These are phyloP conservation scores for Lachancea quebecensis DNA, from an alignment of 805 yeast species.

Conservation along the genomic window DNA sequence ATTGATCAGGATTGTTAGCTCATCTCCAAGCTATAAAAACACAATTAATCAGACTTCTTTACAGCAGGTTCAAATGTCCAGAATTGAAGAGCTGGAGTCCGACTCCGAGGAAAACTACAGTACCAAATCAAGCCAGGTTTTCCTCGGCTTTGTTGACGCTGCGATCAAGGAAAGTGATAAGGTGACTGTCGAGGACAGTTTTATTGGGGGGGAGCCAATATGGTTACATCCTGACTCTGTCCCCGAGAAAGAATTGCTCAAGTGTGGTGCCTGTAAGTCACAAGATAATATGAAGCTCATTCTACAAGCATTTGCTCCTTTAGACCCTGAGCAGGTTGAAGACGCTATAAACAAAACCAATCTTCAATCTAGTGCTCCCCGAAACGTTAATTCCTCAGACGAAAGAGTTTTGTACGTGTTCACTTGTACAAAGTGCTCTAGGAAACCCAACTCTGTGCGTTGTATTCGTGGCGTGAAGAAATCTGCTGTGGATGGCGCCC, in stretches of 20 bases:
- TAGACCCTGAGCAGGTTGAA: constrained; percentile 37
- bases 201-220: constrained; percentile 72
- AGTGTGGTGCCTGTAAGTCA: constrained; percentile 59
- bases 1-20: neutral
- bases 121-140: constrained; percentile 34
- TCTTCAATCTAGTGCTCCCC: constrained; percentile 9
- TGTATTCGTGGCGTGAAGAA: constrained; percentile 71
- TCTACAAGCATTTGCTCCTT: constrained; percentile 74
- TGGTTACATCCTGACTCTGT: constrained; percentile 60
- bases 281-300: constrained; percentile 52
- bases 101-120: constrained; percentile 22
- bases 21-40: neutral
- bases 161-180: constrained; percentile 43
- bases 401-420: constrained; percentile 80
- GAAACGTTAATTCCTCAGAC: constrained; percentile 44
- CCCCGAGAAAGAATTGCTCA: constrained; percentile 46
- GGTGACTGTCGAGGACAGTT: constrained; percentile 54
- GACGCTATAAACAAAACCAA: constrained; percentile 12
- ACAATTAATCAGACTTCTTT: neutral
- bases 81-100: constrained; percentile 14
- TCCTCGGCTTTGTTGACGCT: constrained; percentile 60
- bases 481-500: constrained; percentile 30
- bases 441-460: constrained; percentile 62
- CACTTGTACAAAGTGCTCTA: constrained; percentile 66
- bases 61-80: constrained; percentile 7